A percentile compares a stretch with the other conserved stretches of the same genome.
These are phyloP conservation scores for Magnolia kwangsiensis DNA, from an alignment of 164 flowering plant species.

Conservation along the genomic window DNA sequence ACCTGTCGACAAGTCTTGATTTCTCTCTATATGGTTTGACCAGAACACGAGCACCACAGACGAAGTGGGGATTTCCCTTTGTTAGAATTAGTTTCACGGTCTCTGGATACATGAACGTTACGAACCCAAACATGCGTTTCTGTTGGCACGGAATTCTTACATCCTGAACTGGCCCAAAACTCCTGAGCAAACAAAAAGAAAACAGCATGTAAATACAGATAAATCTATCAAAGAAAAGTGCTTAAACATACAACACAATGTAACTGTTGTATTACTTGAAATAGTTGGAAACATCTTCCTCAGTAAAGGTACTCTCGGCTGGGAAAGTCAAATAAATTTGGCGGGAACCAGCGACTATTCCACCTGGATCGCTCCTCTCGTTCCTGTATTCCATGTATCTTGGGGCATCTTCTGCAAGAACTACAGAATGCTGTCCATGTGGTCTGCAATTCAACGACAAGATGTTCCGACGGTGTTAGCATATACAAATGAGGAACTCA, in stretches of 20 bases:
- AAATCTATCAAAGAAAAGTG: background rate
- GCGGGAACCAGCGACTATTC: slow-evolving; percentile 62
- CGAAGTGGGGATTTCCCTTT: slow-evolving; percentile 80
- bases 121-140: slow-evolving; percentile 92
- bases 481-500: background rate
- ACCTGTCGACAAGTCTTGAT: slow-evolving; percentile 69
- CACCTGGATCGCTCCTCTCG: slow-evolving; percentile 68
- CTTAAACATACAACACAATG: background rate
- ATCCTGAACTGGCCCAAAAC: slow-evolving; percentile 86
- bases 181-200: slow-evolving; percentile 31
- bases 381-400: slow-evolving; percentile 47
- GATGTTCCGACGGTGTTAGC: background rate
- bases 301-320: slow-evolving; percentile 87
- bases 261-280: slow-evolving; percentile 45
- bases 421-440: slow-evolving; percentile 85
- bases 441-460: slow-evolving; percentile 49
- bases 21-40: slow-evolving; percentile 95
- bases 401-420: slow-evolving; percentile 75
- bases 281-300: slow-evolving; percentile 82
- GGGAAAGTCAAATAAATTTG: slow-evolving; percentile 93
- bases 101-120: slow-evolving; percentile 70
- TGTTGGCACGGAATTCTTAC: slow-evolving; percentile 95
- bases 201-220: background rate
- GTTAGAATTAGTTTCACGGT: slow-evolving; percentile 64
- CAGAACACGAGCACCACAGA: slow-evolving; percentile 89